phyloP scores from a whole-genome alignment of 768 basidiomycete genomes.

The Dictyophora rubrovolvata region DNA sequence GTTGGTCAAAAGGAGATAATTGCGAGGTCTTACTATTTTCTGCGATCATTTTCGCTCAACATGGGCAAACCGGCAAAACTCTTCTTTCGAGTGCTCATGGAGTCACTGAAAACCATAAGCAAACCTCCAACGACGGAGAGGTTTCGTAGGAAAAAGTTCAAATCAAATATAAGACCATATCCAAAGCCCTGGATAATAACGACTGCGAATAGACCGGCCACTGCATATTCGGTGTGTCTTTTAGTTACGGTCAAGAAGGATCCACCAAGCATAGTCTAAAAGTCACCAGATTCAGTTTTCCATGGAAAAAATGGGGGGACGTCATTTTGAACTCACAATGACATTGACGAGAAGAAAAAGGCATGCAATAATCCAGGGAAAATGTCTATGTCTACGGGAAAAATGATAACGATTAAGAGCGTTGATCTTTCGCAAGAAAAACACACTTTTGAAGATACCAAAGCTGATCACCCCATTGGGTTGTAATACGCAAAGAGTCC shows the following conservation, averaged over 20 bases:
- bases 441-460: conserved; percentile 91
- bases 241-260: conserved; percentile 83
- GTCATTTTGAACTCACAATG: conserved; percentile 47
- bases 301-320: not conserved
- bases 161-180: conserved; percentile 98
- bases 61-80: conserved; percentile 85
- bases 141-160: conserved; percentile 99
- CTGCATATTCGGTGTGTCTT: conserved; percentile 79
- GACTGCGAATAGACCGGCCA: conserved; percentile 81
- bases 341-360: conserved; percentile 88
- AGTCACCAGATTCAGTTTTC: not conserved
- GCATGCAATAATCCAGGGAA: conserved; percentile 94
- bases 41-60: conserved; percentile 89
- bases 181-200: conserved; percentile 95
- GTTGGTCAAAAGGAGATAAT: not conserved
- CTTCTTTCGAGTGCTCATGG: conserved; percentile 78
- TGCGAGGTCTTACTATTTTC: conserved; percentile 75
- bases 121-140: conserved; percentile 95
- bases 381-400: conserved; percentile 71
- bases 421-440: conserved; percentile 8
- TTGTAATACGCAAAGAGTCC: conserved; percentile 86
- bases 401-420: conserved; percentile 1
- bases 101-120: conserved; percentile 98
- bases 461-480: conserved; percentile 94
- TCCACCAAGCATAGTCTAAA: conserved; percentile 77